Percentiles rank a stretch among this genome's conserved stretches.
phyloP scores from a whole-genome alignment of 2,329 filamentous ascomycete species.

The Ciborinia camelliae region DNA sequence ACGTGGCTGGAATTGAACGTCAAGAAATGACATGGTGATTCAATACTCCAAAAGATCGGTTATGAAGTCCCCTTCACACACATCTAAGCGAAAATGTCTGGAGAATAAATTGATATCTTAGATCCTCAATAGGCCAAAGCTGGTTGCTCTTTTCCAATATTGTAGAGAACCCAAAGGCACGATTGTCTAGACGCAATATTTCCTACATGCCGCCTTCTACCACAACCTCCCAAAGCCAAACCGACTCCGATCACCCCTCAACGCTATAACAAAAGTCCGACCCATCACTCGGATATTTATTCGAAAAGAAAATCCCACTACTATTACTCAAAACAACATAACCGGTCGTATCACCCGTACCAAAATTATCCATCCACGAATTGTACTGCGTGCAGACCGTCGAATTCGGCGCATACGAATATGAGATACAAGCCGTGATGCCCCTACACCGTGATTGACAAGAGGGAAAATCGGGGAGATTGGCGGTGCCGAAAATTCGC shows the following conservation, averaged over 20 bases:
- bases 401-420: background rate
- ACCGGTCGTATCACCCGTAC: background rate
- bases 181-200: background rate
- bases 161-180: background rate
- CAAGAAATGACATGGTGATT: background rate
- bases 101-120: background rate
- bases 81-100: background rate
- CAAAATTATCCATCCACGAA: slow-evolving; percentile 5
- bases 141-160: background rate
- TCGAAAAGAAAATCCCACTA: slow-evolving; percentile 8
- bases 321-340: slow-evolving; percentile 1
- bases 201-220: background rate
- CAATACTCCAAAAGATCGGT: too few species aligned
- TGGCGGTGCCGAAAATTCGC: background rate
- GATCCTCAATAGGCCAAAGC: background rate
- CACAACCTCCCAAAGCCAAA: background rate
- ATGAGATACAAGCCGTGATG: slow-evolving; percentile 7
- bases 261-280: slow-evolving; percentile 2
- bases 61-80: background rate
- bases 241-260: background rate
- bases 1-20: background rate
- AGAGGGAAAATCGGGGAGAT: background rate
- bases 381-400: background rate
- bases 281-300: slow-evolving; percentile 18
- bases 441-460: background rate